Evolutionary conservation across 805 yeast genomes (phyloP), one percentile per base, ranked within the genome.

Genomic region (Barnettozyma californica): DNA sequence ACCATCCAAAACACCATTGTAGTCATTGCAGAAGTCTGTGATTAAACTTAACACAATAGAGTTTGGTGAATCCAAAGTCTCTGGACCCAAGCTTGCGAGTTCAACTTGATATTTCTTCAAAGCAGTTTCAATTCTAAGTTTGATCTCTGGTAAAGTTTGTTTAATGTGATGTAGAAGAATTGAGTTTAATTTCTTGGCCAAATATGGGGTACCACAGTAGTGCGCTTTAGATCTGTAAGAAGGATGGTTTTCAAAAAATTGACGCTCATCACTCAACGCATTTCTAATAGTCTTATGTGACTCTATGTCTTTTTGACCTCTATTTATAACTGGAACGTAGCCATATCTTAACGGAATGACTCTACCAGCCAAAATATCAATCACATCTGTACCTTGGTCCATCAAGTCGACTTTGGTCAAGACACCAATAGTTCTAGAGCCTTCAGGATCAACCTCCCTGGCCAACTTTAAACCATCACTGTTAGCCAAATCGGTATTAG

Each of bases 331-430:
- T 2, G 99, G 98, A 50, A 91, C 95, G 62, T 92, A 94, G 49
- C 99, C 99, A 51, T 88, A 85, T 69, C 97, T 79, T 61, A 94
- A 78, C 13, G 97, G 97, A 62, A 94, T 91, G 44, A 94, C 95
- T 66, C 97, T 78, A 45, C 97, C 97, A 14, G 97, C 92, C 53
- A 94, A 75, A 60, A 94, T 91, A 65, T 94, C 99, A 59, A 90
- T 81, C 39, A 94, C 98, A 70, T 94, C 96, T 4, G 99, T 94
- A 49, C 99, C 99, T 60, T 87, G 84, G 66, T 94, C 99, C 99
- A 94, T 94, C 57, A 94, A 77, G 69, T 94, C 99, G 48, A 94
- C 85, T 68, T 94, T 94, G 18, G 98, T 94, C 58, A 94, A 77
- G 33, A 94, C 99, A 67, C 99, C 99, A 59, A 94, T 87, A 26